Base-by-base conservation (phyloP, 768 basidiomycete species). In the Tubosaeta sp. region DNA sequence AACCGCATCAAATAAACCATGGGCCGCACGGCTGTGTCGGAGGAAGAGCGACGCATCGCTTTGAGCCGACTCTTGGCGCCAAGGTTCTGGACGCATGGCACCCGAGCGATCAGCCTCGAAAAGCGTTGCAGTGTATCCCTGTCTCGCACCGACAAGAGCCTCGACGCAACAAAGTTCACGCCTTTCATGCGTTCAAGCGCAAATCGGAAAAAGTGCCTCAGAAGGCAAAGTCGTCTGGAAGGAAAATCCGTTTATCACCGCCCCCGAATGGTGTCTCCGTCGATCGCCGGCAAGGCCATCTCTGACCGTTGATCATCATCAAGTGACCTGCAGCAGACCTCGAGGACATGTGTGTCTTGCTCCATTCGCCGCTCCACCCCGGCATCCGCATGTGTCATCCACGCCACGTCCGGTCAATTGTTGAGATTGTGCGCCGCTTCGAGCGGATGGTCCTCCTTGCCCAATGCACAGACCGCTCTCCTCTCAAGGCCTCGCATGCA, bases 201-300 rank as follows among this genome's bases (percentile, higher is more conserved):
- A 94, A 94, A 1, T 79, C 70, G 32, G 79, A 82, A 46, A 73
- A 76, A 29, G 86, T 95, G 48, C 70, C 71, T 25, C n/a, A n/a
- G 79, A 83, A 60, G 89, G 86, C 0, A 88, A 94, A 55, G 71
- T 82, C 5, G 65, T 95, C 16, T 94, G 92, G 90, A 85, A 83
- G 53, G 91, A 95, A 63, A 87, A 91, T 61, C 89, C 88, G 1
- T 91, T 85, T 62, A 68, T 86, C 42, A 69, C 90, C 19, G 85
- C 87, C n/a, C 83, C 88, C n/a, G 86, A 88, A 70, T 88, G 85
- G 86, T 88, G 65, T 67, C 16, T 25, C 16, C 9, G 14, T 9
- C 19, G 5, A 45, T 32, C 7, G 5, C 12, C n/a, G 16, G 10
- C 5, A 2, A 16, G 26, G 25, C 14, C 35, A 41, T 32, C 4